These are phyloP conservation scores for Lagerstroemia speciosa DNA, from an alignment of 345 rosid genomes.

Conservation along the genomic window DNA sequence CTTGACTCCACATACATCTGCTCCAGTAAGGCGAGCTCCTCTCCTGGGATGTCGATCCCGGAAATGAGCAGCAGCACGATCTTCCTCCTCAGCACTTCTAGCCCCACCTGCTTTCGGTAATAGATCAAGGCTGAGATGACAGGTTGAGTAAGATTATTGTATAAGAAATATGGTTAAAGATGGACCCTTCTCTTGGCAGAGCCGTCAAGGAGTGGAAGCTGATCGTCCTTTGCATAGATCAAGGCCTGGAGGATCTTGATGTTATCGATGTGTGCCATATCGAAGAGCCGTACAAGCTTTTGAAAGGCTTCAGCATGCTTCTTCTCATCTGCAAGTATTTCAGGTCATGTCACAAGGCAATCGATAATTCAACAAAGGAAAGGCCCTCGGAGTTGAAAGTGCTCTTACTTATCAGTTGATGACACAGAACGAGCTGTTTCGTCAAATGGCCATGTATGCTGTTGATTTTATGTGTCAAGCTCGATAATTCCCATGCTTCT, in stretches of 20 bases:
- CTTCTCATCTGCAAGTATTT: constrained; percentile 36
- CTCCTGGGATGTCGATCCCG: constrained; percentile 31
- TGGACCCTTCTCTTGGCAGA: constrained; percentile 39
- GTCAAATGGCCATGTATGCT: constrained; percentile 34
- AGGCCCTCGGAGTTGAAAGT: not conserved
- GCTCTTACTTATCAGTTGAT: constrained; percentile 34
- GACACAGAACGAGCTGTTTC: constrained; percentile 27
- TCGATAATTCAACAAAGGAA: not conserved
- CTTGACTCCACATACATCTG: constrained; percentile 33
- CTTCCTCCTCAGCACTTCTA: constrained; percentile 40
- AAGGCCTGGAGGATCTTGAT: constrained; percentile 52
- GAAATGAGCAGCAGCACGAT: constrained; percentile 48
- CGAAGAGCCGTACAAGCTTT: constrained; percentile 34
- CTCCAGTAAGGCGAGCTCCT: constrained; percentile 32
- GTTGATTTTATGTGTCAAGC: constrained; percentile 50
- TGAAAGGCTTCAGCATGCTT: constrained; percentile 37
- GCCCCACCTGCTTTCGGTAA: constrained; percentile 24
- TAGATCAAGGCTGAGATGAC: not conserved
- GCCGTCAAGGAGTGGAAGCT: constrained; percentile 44
- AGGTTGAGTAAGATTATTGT: not conserved
- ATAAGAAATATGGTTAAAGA: not conserved
- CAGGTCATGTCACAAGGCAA: not conserved
- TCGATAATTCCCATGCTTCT: constrained; percentile 63
- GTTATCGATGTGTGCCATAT: constrained; percentile 48
- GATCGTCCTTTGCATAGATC: constrained; percentile 43